phyloP scores from a whole-genome alignment of 768 basidiomycete genomes.

The Trametes cingulata region DNA sequence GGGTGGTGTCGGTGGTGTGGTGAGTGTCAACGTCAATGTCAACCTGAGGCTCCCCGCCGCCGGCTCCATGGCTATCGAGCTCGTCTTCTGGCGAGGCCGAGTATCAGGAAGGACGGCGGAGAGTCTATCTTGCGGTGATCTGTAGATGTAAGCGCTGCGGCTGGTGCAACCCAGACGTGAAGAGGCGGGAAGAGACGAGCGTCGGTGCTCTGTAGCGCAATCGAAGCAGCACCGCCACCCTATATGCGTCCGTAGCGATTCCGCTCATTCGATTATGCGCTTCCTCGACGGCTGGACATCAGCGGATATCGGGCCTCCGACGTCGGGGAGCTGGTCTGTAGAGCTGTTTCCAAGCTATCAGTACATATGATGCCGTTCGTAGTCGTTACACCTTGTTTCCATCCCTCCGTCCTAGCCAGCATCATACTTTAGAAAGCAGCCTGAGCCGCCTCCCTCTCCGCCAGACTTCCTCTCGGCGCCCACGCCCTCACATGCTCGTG shows the following conservation, averaged over 20 bases:
- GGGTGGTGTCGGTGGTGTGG: neutral
- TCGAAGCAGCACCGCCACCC: conserved; percentile 8
- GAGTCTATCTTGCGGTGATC: neutral
- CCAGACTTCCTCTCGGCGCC: conserved; percentile 72
- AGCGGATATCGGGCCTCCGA: neutral
- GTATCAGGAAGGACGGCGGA: neutral
- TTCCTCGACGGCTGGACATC: neutral
- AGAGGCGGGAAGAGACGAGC: conserved; percentile 3
- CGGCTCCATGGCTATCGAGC: neutral
- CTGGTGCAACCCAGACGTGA: neutral
- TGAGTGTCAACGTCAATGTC: neutral
- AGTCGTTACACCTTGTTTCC: neutral
- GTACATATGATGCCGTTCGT: neutral
- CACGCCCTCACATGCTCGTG: conserved; percentile 46
- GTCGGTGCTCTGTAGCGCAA: neutral
- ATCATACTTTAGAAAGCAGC: conserved; percentile 50
- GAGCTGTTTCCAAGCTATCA: conserved; percentile 6
- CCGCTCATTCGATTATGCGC: neutral
- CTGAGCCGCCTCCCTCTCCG: conserved; percentile 48
- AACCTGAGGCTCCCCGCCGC: neutral
- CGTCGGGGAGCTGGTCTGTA: neutral
- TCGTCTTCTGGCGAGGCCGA: conserved; percentile 4
- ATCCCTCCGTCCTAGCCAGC: neutral
- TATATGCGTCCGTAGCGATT: neutral
- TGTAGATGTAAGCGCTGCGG: neutral